Base-by-base conservation (phyloP, 495 filamentous ascomycete species). In the Penicillium paxilli region DNA sequence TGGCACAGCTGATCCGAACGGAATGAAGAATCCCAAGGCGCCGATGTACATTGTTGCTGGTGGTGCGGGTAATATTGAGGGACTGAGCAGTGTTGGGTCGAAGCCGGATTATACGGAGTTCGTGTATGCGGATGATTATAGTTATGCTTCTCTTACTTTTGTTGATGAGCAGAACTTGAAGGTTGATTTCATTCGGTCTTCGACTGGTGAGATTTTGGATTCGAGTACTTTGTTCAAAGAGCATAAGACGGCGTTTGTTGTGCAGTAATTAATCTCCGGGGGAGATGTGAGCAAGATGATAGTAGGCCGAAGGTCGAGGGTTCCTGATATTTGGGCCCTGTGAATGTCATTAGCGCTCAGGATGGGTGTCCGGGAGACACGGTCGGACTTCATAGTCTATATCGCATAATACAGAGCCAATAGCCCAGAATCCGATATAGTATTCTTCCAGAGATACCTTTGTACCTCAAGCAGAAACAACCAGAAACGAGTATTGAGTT, bases 21-120 rank as follows among this genome's bases (percentile, higher is more conserved):
- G 78, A 0, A 63, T 84, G 68, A 51, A 76, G 2, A 69, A 85
- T 42, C 82, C 82, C 14, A 67, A 63, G 25, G 81, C 80, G 1
- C 80, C 82, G 0, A 74, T 83, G 81, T 84, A 83, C 57, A 82
- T 84, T 30, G 63, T 75, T 45, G 70, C 76, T 38, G 78, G 77
- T 6, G 76, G 70, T 0, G 69, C 74, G 2, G 77, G 76, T 10
- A 79, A 80, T 35, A 77, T 79, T 55, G 76, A 77, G 48, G 76
- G 75, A 0, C 20, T 77, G 24, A 68, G 57, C 17, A 38, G 60
- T 1, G 68, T 80, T 0, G 76, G 76, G 3, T 64, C 25, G 1
- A 71, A 78, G 52, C 62, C 72, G 5, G 56, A 69, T 24, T 78
- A 65, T 22, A 81, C 80, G 37, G 67, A 63, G n/a, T 85, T 84